Evolutionary conservation across 2,329 filamentous ascomycete species (phyloP).

Genomic region (Colletotrichum zoysiae): DNA sequence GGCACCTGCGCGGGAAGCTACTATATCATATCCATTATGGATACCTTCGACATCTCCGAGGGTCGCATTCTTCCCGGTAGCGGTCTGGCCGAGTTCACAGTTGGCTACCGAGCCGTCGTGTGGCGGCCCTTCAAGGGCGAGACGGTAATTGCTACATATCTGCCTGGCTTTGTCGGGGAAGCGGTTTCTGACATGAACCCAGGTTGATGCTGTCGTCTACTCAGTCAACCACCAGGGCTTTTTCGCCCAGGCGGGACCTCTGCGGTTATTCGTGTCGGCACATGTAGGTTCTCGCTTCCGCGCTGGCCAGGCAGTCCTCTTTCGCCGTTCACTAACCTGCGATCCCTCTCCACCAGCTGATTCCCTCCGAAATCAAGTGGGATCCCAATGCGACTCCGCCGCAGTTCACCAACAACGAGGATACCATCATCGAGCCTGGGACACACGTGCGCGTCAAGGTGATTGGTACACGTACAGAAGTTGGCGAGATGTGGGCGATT

Average conservation of each 20-base stretch:
- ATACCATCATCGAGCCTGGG: slow-evolving; percentile 92
- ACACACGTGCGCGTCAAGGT: slow-evolving; percentile 95
- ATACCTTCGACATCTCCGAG: slow-evolving; percentile 94
- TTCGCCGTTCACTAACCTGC: slow-evolving; percentile 44
- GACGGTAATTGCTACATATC: slow-evolving; percentile 74
- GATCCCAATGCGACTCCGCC: slow-evolving; percentile 97
- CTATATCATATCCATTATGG: slow-evolving; percentile 98
- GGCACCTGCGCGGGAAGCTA: slow-evolving; percentile 95
- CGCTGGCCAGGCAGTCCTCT: slow-evolving; percentile 36
- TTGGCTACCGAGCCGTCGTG: slow-evolving; percentile 94
- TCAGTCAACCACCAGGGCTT: slow-evolving; percentile 94
- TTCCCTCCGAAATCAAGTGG: slow-evolving; percentile 92
- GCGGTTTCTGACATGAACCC: slow-evolving; percentile 46
- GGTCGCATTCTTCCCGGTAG: slow-evolving; percentile 92
- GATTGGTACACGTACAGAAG: slow-evolving; percentile 92
- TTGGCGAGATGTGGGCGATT: slow-evolving; percentile 96
- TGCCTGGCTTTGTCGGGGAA: slow-evolving; percentile 41
- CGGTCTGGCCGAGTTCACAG: slow-evolving; percentile 92
- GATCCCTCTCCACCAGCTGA: slow-evolving; percentile 70
- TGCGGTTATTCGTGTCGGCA: slow-evolving; percentile 83
- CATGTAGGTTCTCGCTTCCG: slow-evolving; percentile 70
- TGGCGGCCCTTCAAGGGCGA: slow-evolving; percentile 99
- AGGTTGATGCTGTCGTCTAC: slow-evolving; percentile 95
- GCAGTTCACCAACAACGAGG: slow-evolving; percentile 94
- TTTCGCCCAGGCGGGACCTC: slow-evolving; percentile 84